A percentile compares a stretch with the other conserved stretches of the same genome.
Conservation (phyloP, 2,329 filamentous ascomycete species). For the Pseudogymnoascus sp. region DNA sequence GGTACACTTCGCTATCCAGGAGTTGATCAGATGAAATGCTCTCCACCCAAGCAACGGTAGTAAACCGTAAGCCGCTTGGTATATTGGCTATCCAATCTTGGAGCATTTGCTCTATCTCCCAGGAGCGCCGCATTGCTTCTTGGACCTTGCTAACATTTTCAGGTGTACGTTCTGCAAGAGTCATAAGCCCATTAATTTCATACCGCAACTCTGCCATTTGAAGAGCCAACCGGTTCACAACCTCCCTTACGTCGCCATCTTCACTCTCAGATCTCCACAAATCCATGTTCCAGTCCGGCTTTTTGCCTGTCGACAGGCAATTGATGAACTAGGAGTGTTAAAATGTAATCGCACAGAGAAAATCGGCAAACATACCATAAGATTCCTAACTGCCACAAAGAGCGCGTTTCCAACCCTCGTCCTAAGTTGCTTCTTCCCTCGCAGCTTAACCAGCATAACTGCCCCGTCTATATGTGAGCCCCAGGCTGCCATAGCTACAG, state of each 20-base stretch:
- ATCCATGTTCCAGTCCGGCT: conserved; percentile 45
- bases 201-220: conserved; percentile 47
- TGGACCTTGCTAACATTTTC: conserved; percentile 44
- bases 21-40: conserved; percentile 45
- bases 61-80: conserved; percentile 42
- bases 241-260: conserved; percentile 40
- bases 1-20: conserved; percentile 46
- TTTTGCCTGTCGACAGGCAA: conserved; percentile 43
- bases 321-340: conserved; percentile 49
- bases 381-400: conserved; percentile 51
- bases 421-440: conserved; percentile 46
- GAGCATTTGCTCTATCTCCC: conserved; percentile 44
- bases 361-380: conserved; percentile 40
- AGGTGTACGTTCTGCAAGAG: conserved; percentile 36
- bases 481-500: conserved; percentile 49
- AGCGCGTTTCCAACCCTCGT: conserved; percentile 46
- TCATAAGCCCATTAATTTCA: conserved; percentile 44
- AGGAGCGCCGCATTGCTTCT: conserved; percentile 43
- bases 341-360: background rate
- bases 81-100: conserved; percentile 42
- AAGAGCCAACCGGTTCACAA: conserved; percentile 38
- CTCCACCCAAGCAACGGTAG: conserved; percentile 49
- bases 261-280: conserved; percentile 51
- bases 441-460: conserved; percentile 50
- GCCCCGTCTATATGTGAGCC: conserved; percentile 56